Evolutionary conservation across 2,329 filamentous ascomycete genomes (phyloP), one percentile per base, ranked within the genome.

Genomic region (Fusarium sp.): DNA sequence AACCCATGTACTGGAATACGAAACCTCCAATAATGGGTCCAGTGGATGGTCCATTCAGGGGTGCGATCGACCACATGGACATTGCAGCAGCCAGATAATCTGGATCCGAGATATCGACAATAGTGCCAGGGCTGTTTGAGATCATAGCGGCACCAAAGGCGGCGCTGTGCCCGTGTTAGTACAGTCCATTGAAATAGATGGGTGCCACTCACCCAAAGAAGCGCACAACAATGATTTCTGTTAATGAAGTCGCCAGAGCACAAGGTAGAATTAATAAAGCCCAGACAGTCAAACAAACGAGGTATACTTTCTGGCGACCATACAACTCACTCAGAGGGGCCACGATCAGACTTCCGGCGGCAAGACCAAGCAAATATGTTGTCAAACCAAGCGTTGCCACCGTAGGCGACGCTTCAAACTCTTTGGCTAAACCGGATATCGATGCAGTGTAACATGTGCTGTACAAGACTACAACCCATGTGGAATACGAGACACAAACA

Each of bases 61-160:
- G 94, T 0, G 93, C 94, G 55, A 97, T 89, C 64, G 86, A 88
- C 89, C 93, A 97, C 33, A 97, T 84, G 7, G 90, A 93, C 79
- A 97, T 93, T 41, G 91, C 91, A n/a, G 96, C 81, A 4, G 93
- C 93, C 18, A 94, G 89, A 74, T 92, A 89, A 48, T 97, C 89
- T 44, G 95, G 92, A 16, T 86, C 85, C n/a, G 93, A 89, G 49
- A 97, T 91, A 77, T 98, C 94, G 28, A 92, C 90, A 13, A 97
- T 87, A 10, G 91, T 93, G 4, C 94, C 94, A 0, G 94, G 93
- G 2, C 91, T 89, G 76, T 97, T 97, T 15, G 90, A 89, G 26
- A 97, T 90, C 88, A 97, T 92, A 41, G 92, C 93, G 8, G 92
- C 88, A 6, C 93, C 76, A 53, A 80, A 93, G 57, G 93, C 59